A percentile compares a stretch with the other conserved stretches of the same genome.
These are phyloP conservation scores for Trypanosoma rangeli DNA, from an alignment of 208 protist genomes.

Conservation along the genomic window DNA sequence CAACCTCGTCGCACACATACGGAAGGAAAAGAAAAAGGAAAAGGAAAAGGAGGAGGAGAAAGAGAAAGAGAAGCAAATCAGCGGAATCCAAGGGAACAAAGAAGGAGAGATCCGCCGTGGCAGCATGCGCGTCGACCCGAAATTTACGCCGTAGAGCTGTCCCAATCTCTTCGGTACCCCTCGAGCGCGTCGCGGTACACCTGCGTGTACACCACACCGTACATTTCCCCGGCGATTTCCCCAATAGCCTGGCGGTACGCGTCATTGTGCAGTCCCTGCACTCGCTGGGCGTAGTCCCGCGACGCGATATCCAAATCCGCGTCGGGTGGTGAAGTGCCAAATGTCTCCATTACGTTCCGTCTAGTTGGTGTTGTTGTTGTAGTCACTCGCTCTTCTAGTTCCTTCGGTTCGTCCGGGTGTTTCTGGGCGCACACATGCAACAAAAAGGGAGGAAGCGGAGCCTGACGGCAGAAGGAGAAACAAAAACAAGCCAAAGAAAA, in stretches of 20 bases:
- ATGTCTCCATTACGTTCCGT: not conserved
- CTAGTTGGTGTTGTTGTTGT: not conserved
- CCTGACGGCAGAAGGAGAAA: not conserved
- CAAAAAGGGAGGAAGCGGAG: constrained; percentile 22
- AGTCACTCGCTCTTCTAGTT: not conserved
- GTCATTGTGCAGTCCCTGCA: constrained; percentile 46
- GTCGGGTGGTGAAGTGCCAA: constrained; percentile 26
- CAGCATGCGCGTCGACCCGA: not conserved
- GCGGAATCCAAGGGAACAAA: not conserved
- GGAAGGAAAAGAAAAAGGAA: too few species aligned
- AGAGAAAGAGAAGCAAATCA: not conserved
- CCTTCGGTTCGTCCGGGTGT: not conserved
- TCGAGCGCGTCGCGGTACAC: constrained; percentile 23
- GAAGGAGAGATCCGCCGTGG: not conserved
- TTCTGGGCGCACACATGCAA: not conserved
- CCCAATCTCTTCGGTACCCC: constrained; percentile 19
- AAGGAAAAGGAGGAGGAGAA: not conserved
- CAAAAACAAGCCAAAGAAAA: too few species aligned
- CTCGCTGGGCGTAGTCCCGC: constrained; percentile 50
- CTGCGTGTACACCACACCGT: constrained; percentile 50
- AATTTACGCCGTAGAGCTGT: not conserved
- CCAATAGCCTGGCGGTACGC: constrained; percentile 68
- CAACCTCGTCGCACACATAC: not conserved
- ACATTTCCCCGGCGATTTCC: constrained; percentile 76
- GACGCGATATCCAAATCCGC: constrained; percentile 61